Evolutionary conservation across 805 yeast species (phyloP).

Genomic region (Tetrapisispora nanseiensis): DNA sequence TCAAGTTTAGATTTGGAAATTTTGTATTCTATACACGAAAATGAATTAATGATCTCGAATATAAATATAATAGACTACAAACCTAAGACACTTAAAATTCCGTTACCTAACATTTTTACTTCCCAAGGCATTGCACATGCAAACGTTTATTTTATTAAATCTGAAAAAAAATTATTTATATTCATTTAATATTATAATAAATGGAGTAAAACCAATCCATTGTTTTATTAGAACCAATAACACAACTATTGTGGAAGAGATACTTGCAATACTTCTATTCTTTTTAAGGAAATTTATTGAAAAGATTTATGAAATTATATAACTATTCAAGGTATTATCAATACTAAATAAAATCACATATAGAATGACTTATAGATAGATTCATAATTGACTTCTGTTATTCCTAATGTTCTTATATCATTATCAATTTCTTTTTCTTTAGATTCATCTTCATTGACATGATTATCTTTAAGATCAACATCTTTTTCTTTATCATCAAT

Average conservation of each 20-base stretch:
- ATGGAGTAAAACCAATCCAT: not conserved
- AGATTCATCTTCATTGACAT: not conserved
- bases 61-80: constrained; percentile 16
- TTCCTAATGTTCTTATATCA: constrained; percentile 17
- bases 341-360: not conserved
- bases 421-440: not conserved
- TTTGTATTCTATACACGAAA: constrained; percentile 18
- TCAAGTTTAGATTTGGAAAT: constrained; percentile 31
- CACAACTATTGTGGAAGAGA: not conserved
- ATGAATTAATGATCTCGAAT: constrained; percentile 29
- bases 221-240: not conserved
- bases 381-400: constrained; percentile 13
- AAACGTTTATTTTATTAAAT: constrained; percentile 25
- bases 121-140: constrained; percentile 10
- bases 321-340: not conserved
- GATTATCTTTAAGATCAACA: no score
- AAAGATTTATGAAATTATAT: not conserved
- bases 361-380: constrained; percentile 15
- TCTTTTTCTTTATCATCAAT: not conserved
- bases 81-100: constrained; percentile 27
- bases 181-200: constrained; percentile 21
- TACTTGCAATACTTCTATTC: not conserved
- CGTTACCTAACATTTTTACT: constrained; percentile 29
- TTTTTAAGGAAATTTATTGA: not conserved
- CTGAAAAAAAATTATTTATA: constrained; percentile 23